phyloP scores from a whole-genome alignment of 2,329 filamentous ascomycete species.

The Colletotrichum liriopes region DNA sequence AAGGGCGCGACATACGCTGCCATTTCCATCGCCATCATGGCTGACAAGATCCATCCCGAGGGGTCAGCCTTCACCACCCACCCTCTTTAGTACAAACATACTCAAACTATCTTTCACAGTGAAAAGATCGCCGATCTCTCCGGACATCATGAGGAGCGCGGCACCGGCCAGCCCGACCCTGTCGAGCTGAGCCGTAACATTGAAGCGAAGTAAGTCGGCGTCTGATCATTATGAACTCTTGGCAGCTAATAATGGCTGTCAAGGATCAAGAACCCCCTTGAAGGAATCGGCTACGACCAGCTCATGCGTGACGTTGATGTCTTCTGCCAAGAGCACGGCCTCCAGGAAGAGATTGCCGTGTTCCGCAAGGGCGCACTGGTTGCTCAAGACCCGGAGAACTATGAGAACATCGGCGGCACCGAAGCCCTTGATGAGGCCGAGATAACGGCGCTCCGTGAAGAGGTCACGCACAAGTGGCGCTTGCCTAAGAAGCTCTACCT shows the following conservation, averaged over 20 bases:
- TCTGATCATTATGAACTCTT: not conserved
- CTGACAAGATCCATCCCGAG: slow-evolving; percentile 26
- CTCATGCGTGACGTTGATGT: slow-evolving; percentile 72
- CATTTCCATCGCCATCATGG: slow-evolving; percentile 32
- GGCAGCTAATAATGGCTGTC: not conserved
- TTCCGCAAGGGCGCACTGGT: slow-evolving; percentile 81
- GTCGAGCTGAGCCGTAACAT: slow-evolving; percentile 57
- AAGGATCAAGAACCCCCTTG: slow-evolving; percentile 64
- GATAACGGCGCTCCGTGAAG: slow-evolving; percentile 71
- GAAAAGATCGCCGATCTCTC: slow-evolving; percentile 50
- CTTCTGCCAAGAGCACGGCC: slow-evolving; percentile 73
- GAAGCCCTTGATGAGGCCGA: slow-evolving; percentile 73
- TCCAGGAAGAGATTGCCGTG: slow-evolving; percentile 71
- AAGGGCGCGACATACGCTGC: not conserved
- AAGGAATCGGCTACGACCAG: slow-evolving; percentile 64
- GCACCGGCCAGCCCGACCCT: slow-evolving; percentile 35
- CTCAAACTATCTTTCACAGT: not conserved
- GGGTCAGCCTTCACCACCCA: slow-evolving; percentile 6
- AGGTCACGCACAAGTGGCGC: slow-evolving; percentile 78
- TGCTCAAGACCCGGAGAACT: slow-evolving; percentile 77
- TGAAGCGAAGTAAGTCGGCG: slow-evolving; percentile 58
- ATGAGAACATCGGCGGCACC: slow-evolving; percentile 71
- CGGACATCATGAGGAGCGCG: slow-evolving; percentile 48
- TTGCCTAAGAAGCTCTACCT: slow-evolving; percentile 75
- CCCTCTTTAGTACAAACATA: not conserved